Evolutionary conservation across 1,284 basidiomycete genomes (phyloP).

Genomic region (Rhodotorula sp.): DNA sequence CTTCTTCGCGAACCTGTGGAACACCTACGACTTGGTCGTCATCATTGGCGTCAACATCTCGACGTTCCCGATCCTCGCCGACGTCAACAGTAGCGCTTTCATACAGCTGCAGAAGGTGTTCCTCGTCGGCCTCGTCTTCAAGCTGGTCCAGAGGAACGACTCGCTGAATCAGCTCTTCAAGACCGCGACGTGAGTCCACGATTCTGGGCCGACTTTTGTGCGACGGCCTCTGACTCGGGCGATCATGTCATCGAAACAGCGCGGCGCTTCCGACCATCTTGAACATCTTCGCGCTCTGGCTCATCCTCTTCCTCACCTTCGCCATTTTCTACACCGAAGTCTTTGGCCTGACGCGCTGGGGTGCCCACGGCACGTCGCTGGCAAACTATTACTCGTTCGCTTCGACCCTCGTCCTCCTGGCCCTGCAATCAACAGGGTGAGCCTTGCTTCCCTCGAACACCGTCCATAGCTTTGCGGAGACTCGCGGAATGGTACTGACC

Average conservation of each 20-base stretch:
- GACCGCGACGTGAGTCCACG: slow-evolving; percentile 74
- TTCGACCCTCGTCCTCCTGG: slow-evolving; percentile 79
- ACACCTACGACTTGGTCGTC: slow-evolving; percentile 83
- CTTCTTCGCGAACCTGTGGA: slow-evolving; percentile 85
- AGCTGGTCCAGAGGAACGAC: slow-evolving; percentile 86
- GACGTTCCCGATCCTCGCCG: slow-evolving; percentile 69
- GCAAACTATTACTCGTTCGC: slow-evolving; percentile 78
- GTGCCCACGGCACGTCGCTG: slow-evolving; percentile 64
- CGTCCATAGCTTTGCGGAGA: neutral
- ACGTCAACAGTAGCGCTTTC: slow-evolving; percentile 12
- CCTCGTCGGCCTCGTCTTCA: slow-evolving; percentile 84
- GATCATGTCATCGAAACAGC: neutral
- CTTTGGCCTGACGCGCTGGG: slow-evolving; percentile 89
- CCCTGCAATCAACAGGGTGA: slow-evolving; percentile 57
- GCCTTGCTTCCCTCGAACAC: slow-evolving; percentile 23
- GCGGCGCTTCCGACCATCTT: slow-evolving; percentile 60
- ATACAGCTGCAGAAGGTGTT: slow-evolving; percentile 85
- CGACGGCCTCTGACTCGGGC: slow-evolving; percentile 55
- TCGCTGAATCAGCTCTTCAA: slow-evolving; percentile 95
- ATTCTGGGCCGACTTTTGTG: neutral
- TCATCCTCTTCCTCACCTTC: slow-evolving; percentile 89
- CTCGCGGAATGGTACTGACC: slow-evolving; percentile 41
- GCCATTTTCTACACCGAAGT: slow-evolving; percentile 87
- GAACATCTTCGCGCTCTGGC: slow-evolving; percentile 84
- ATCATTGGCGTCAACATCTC: slow-evolving; percentile 80